phyloP scores from a whole-genome alignment of 345 rosid species.

The Cardiospermum halicacabum region DNA sequence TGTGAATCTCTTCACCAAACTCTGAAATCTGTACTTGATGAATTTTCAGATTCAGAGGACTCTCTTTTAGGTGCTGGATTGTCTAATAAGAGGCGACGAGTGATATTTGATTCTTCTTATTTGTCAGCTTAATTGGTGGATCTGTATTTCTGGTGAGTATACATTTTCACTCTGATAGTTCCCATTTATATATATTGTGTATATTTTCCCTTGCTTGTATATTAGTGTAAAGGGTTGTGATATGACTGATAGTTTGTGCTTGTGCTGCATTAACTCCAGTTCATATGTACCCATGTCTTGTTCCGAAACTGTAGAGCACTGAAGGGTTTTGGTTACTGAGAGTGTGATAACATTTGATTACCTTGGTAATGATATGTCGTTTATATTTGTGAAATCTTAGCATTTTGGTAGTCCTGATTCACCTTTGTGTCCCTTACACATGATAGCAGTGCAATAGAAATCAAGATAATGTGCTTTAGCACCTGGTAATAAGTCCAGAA shows the following conservation, averaged over 20 bases:
- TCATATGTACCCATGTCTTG: background rate
- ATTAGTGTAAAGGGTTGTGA: background rate
- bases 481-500: background rate
- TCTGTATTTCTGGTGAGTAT: constrained; percentile 23
- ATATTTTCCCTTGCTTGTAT: constrained; percentile 9
- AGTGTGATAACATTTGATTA: background rate
- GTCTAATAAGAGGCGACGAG: constrained; percentile 33
- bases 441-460: background rate
- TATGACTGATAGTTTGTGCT: constrained; percentile 11
- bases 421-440: background rate
- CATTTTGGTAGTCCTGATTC: background rate
- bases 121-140: constrained; percentile 20
- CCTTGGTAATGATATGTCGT: background rate
- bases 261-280: background rate
- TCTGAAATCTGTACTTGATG: constrained; percentile 32
- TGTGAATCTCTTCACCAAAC: constrained; percentile 26
- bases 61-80: constrained; percentile 27
- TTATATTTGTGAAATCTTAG: background rate
- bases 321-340: background rate
- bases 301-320: constrained; percentile 1
- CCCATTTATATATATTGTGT: background rate
- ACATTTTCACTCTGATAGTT: background rate
- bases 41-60: constrained; percentile 28
- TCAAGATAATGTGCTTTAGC: background rate
- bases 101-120: constrained; percentile 31